These are phyloP conservation scores for Phytomonas francai DNA, from an alignment of 208 protist genomes.

Conservation along the genomic window DNA sequence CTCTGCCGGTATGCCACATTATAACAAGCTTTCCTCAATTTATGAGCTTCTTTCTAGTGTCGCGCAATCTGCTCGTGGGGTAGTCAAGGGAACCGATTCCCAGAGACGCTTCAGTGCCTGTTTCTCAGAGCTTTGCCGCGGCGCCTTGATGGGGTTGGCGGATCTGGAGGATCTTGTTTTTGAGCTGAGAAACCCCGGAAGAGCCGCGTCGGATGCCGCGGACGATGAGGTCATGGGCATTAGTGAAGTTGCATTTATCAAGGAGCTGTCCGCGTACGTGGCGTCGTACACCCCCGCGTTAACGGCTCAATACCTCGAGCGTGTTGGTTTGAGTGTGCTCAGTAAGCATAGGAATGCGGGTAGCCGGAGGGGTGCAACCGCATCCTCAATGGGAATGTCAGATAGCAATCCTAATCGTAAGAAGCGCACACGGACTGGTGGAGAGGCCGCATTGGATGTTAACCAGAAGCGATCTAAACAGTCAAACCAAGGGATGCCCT, in stretches of 20 bases:
- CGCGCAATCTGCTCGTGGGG: conserved; percentile 15
- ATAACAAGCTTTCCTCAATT: conserved; percentile 12
- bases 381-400: neutral
- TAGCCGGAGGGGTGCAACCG: neutral
- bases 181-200: conserved; percentile 39
- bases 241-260: conserved; percentile 32
- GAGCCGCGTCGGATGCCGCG: conserved; percentile 21
- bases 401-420: neutral
- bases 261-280: conserved; percentile 43
- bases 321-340: conserved; percentile 39
- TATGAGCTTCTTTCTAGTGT: conserved; percentile 26
- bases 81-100: conserved; percentile 72
- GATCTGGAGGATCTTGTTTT: conserved; percentile 65
- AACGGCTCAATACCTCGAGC: conserved; percentile 54
- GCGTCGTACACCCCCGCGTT: conserved; percentile 41
- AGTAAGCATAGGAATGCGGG: conserved; percentile 15
- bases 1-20: neutral
- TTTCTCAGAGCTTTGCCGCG: conserved; percentile 64
- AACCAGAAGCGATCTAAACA: neutral
- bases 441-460: neutral
- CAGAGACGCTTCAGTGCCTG: conserved; percentile 61
- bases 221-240: conserved; percentile 38
- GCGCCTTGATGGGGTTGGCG: conserved; percentile 32
- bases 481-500: neutral
- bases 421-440: neutral